Base-by-base conservation (phyloP, 257 asterid species). In the Solanum tacnaense region DNA sequence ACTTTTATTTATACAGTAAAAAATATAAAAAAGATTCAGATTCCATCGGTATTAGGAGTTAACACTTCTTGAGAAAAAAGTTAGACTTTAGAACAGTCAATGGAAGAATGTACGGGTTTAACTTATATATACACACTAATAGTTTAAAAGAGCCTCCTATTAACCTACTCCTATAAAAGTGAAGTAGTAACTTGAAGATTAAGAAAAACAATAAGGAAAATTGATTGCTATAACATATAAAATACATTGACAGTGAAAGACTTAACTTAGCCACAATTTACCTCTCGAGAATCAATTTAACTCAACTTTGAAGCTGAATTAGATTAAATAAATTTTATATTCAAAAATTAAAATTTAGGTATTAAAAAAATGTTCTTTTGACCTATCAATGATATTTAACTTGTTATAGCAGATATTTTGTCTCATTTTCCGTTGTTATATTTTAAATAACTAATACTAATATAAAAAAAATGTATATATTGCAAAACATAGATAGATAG, bases 1-100 rank as follows among this genome's bases (percentile, higher is more conserved):
- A 85, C 62, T 35, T 39, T 85, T 85, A 18, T 36, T 67, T 39
- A 85, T 65, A 62, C 75, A 36, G 78, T 60, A 39, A 84, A 83
- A 25, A 25, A 18, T 34, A 36, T 38, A 67, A 65, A 38, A 46
- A 85, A 82, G 85, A 81, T 81, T 81, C 85, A 49, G 85, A 81
- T 81, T 81, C 85, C 70, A 81, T 81, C 29, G 70, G 41, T 46
- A 49, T 81, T 81, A 81, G 85, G 27, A 44, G 41, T 29, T 81
- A 18, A 81, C 2, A 46, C 68, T 27, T 49, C 38, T 27, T 46
- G 58, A 4, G 41, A 81, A 81, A 81, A 81, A 81, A 44, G 41
- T 81, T 49, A 49, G 29, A 49, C 85, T 81, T 81, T 49, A 81
- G 23, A 29, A 81, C 5, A 18, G 85, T 81, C 85, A 46, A 81